These are phyloP conservation scores for Phytophthora sp. DNA, from an alignment of 352 stramenopile species.

Conservation along the genomic window DNA sequence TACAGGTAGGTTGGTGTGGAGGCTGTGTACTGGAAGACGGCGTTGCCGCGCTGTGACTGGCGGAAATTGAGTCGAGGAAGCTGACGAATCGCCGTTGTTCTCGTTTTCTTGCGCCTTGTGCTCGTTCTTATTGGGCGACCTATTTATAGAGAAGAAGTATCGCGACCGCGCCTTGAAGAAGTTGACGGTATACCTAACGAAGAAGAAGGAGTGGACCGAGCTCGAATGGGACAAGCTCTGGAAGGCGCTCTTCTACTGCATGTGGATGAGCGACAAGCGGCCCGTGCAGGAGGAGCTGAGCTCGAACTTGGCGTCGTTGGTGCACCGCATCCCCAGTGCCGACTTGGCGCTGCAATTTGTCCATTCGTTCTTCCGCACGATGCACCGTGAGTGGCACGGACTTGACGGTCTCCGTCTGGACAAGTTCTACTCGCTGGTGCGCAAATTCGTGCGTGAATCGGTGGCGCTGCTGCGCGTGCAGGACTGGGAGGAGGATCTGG, in stretches of 20 bases:
- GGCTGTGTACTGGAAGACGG: too few species aligned
- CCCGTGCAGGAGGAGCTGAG: constrained; percentile 81
- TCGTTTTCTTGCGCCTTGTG: not conserved
- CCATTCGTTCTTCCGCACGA: constrained; percentile 85
- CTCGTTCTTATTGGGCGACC: not conserved
- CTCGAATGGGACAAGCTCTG: constrained; percentile 90
- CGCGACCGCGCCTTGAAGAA: constrained; percentile 86
- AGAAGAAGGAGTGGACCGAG: constrained; percentile 68
- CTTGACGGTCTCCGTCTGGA: constrained; percentile 84
- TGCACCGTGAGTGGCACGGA: constrained; percentile 88
- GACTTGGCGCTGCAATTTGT: constrained; percentile 68
- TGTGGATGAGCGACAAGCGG: constrained; percentile 92
- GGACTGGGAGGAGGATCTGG: constrained; percentile 55
- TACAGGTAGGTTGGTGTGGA: constrained; percentile 71
- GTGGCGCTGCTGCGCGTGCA: constrained; percentile 64
- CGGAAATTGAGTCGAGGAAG: too few species aligned
- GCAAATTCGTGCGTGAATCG: constrained; percentile 80
- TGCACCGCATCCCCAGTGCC: constrained; percentile 60
- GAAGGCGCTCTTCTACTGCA: constrained; percentile 91
- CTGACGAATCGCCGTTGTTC: too few species aligned
- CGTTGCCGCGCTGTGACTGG: not conserved
- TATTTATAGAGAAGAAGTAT: constrained; percentile 79
- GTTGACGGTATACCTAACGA: constrained; percentile 73
- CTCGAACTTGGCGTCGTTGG: constrained; percentile 61
- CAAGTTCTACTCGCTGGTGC: constrained; percentile 88